Evolutionary conservation across 345 rosid genomes (phyloP), one percentile per base, ranked within the genome.

Genomic region (Orychophragmus violaceus): DNA sequence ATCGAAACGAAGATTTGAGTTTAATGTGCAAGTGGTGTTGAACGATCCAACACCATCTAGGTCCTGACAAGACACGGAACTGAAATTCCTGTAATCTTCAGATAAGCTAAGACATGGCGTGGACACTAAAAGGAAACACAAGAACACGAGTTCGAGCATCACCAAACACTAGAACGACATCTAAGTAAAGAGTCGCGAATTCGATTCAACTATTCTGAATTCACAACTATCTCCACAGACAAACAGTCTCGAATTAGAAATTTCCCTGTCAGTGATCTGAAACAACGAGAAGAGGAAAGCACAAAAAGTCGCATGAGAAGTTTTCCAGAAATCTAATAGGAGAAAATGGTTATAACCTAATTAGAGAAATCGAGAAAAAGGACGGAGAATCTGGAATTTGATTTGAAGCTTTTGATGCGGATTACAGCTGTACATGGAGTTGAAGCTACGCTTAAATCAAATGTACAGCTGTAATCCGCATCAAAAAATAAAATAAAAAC

Each of bases 11-110:
- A 90, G 73, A 77, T 90, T 82, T 33, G 96, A 84, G 70, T 82
- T 88, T 37, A 90, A 73, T 72, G 83, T 79, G 73, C 99, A 94
- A 11, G 95, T 88, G 5, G 95, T 87, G 79, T 94, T 76, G 60
- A 94, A 77, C 7, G 89, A 86, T 74, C 99, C 99, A 58, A 90
- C 95, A 63, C 99, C 99, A 66, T 74, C 85, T 45, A 94, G 76
- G 68, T 87, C 92, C 68, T 78, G 88, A 56, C 98, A 93, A 29
- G 76, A 71, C 62, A 70, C 54, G 11, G 17, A 36, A 55, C 65
- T 49, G 33, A 30, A 68, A 49, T 57, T 70, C 36, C 68, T 49
- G 50, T 74, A 75, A 48, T 62, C 74, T 70, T 68, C 64, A 66
- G n/a, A 70, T 41, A 72, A 75, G 70, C 77, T 75, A 33, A 74